Conservation (phyloP, 1,139 yeast species). For the Zygosaccharomyces sapae region DNA sequence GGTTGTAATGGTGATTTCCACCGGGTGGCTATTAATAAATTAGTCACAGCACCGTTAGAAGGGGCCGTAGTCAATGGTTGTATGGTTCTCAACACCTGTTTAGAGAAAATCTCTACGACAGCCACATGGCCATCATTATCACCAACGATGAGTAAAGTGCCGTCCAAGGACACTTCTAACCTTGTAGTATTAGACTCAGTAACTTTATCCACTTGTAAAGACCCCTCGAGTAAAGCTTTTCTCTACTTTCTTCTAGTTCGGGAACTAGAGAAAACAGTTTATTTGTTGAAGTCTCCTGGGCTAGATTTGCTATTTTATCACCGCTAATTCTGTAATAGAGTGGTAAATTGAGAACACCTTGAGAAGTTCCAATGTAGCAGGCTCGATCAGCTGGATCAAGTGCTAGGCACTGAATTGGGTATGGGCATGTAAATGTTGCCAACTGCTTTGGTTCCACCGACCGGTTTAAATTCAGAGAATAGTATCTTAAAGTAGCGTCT, state of each 20-base stretch:
- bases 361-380: constrained; percentile 61
- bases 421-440: constrained; percentile 67
- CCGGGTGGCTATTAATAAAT: constrained; percentile 31
- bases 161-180: constrained; percentile 67
- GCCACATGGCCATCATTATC: constrained; percentile 65
- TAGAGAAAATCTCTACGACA: constrained; percentile 69
- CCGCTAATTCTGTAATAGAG: constrained; percentile 25
- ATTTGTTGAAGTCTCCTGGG: constrained; percentile 21
- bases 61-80: constrained; percentile 45
- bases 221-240: constrained; percentile 28
- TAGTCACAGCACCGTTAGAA: constrained; percentile 37
- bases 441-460: constrained; percentile 42
- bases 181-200: constrained; percentile 43
- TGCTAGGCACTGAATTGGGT: constrained; percentile 54
- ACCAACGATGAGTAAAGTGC: constrained; percentile 69
- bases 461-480: constrained; percentile 41
- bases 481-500: constrained; percentile 72
- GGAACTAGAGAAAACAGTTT: constrained; percentile 27
- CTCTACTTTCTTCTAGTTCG: constrained; percentile 10
- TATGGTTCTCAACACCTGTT: constrained; percentile 67
- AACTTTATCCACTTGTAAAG: constrained; percentile 25
- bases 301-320: constrained; percentile 24
- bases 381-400: constrained; percentile 82
- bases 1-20: constrained; percentile 28
- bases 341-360: constrained; percentile 44